Conservation (phyloP, 768 basidiomycete species). For the Chalciporus piperatus region DNA sequence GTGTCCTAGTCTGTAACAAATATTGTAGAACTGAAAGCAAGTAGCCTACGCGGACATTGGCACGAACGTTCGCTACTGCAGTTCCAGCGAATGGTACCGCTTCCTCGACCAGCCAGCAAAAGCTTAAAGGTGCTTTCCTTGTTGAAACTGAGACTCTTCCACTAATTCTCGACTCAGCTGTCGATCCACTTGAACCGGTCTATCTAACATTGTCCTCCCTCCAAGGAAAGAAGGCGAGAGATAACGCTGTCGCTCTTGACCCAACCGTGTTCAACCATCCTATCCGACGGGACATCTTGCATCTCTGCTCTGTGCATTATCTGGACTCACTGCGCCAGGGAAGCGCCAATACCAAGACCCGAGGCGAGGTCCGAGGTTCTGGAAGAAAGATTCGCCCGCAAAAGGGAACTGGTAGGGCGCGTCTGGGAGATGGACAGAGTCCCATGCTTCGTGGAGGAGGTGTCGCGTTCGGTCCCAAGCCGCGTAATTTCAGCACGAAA, state of each 20-base stretch:
- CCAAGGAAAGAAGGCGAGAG: slow-evolving; percentile 39
- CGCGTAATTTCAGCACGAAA: slow-evolving; percentile 88
- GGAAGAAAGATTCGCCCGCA: slow-evolving; percentile 87
- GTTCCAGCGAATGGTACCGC: slow-evolving; percentile 4
- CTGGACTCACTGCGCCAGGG: slow-evolving; percentile 90
- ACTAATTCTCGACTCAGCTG: slow-evolving; percentile 28
- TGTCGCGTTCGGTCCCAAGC: slow-evolving; percentile 86
- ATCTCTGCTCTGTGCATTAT: slow-evolving; percentile 87
- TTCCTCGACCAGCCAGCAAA: not conserved
- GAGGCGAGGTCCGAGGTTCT: slow-evolving; percentile 86
- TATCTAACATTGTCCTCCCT: slow-evolving; percentile 63
- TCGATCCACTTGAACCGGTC: slow-evolving; percentile 45
- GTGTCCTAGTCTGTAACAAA: not conserved
- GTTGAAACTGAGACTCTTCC: slow-evolving; percentile 3
- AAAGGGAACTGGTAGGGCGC: slow-evolving; percentile 88
- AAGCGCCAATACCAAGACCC: slow-evolving; percentile 86
- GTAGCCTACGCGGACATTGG: not conserved
- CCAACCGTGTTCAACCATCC: slow-evolving; percentile 87
- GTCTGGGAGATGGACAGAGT: slow-evolving; percentile 84
- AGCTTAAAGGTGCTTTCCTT: slow-evolving; percentile 17
- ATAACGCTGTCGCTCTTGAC: slow-evolving; percentile 61
- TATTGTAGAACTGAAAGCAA: not conserved
- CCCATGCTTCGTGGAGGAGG: slow-evolving; percentile 92
- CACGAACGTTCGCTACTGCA: slow-evolving; percentile 12
- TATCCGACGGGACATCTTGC: slow-evolving; percentile 87